Evolutionary conservation across 768 basidiomycete genomes (phyloP).

Genomic region (Mycena belliarum): DNA sequence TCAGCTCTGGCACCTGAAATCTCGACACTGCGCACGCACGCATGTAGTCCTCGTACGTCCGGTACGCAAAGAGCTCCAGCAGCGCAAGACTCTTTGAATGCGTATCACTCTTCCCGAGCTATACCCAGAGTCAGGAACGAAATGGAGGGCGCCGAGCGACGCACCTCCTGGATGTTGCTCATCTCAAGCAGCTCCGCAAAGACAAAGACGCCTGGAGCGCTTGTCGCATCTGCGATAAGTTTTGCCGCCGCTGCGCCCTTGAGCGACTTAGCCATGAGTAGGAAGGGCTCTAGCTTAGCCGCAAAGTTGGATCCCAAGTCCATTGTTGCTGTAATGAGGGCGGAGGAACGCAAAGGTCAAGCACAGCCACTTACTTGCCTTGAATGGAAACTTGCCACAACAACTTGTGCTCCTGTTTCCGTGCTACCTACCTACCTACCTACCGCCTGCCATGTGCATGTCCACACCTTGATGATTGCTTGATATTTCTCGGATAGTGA

Average conservation of each 20-base stretch:
- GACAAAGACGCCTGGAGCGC: conserved; percentile 88
- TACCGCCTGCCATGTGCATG: too few species aligned
- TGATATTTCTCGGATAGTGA: too few species aligned
- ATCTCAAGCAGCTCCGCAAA: conserved; percentile 87
- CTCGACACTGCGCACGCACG: conserved; percentile 42
- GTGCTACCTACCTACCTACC: too few species aligned
- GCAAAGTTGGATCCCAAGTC: conserved; percentile 64
- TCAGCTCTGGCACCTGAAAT: neutral
- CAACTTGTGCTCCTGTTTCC: too few species aligned
- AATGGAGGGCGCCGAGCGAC: conserved; percentile 14
- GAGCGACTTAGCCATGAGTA: conserved; percentile 88
- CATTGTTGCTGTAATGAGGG: conserved; percentile 46
- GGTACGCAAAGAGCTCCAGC: conserved; percentile 88
- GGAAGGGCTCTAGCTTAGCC: conserved; percentile 82
- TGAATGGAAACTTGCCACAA: too few species aligned
- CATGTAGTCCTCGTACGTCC: conserved; percentile 81
- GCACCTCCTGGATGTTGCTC: conserved; percentile 82
- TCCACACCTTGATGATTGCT: too few species aligned
- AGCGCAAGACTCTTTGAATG: conserved; percentile 62
- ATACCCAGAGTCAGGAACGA: conserved; percentile 1
- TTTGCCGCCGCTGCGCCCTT: conserved; percentile 94
- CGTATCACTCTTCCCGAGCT: conserved; percentile 73
- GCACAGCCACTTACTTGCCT: too few species aligned
- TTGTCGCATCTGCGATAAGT: conserved; percentile 81
- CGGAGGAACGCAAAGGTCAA: too few species aligned